Evolutionary conservation across 2,329 filamentous ascomycete species (phyloP).

Genomic region (Tricladium varicosporioides): DNA sequence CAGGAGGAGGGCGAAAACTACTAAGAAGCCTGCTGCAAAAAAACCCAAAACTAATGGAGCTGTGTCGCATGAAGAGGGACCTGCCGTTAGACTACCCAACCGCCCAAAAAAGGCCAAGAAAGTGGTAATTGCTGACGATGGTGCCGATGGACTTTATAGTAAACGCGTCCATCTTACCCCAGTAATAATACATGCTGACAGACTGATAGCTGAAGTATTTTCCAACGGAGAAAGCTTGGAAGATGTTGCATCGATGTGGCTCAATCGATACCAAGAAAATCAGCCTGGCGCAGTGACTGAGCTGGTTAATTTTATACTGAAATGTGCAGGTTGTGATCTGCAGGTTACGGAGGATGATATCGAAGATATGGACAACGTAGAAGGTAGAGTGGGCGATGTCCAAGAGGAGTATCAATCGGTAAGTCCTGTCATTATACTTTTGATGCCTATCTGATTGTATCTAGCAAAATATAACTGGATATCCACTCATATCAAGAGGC

Average conservation of each 20-base stretch:
- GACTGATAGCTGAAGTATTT: slow-evolving; percentile 57
- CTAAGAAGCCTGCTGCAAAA: slow-evolving; percentile 59
- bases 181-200: slow-evolving; percentile 26
- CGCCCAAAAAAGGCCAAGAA: slow-evolving; percentile 37
- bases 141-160: slow-evolving; percentile 31
- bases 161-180: slow-evolving; percentile 10
- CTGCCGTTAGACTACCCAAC: slow-evolving; percentile 42
- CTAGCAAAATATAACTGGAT: slow-evolving; percentile 78
- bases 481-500: slow-evolving; percentile 82
- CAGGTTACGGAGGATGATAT: slow-evolving; percentile 81
- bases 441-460: slow-evolving; percentile 8
- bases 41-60: slow-evolving; percentile 63
- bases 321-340: slow-evolving; percentile 76
- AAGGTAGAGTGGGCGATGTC: slow-evolving; percentile 76
- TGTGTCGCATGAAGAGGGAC: slow-evolving; percentile 52
- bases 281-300: slow-evolving; percentile 56
- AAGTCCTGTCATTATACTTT: slow-evolving; percentile 30
- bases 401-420: slow-evolving; percentile 84
- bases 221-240: slow-evolving; percentile 55
- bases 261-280: slow-evolving; percentile 55
- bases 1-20: slow-evolving; percentile 36
- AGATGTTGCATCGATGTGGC: slow-evolving; percentile 59
- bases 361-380: slow-evolving; percentile 82
- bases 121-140: slow-evolving; percentile 44
- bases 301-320: slow-evolving; percentile 65